Percentiles rank a stretch among this genome's conserved stretches.
Evolutionary conservation across 805 yeast genomes (phyloP).

Genomic region (Candida insectalens): DNA sequence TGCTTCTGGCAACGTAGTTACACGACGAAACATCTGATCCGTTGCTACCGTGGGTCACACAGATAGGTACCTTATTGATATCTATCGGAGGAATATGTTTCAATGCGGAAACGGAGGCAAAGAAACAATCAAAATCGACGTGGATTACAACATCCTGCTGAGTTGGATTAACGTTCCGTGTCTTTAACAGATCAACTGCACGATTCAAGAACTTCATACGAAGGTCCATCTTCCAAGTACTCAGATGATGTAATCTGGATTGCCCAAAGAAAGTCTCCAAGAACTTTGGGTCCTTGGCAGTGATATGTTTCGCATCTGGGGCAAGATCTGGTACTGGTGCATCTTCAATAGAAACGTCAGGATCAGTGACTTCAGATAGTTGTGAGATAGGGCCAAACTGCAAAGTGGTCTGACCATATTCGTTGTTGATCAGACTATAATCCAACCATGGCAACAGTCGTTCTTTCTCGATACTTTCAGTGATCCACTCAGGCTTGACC

Average conservation of each 20-base stretch:
- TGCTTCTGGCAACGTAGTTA: conserved; percentile 75
- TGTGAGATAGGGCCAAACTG: conserved; percentile 12
- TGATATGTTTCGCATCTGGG: conserved; percentile 21
- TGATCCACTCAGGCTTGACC: conserved; percentile 76
- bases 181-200: conserved; percentile 25
- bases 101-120: conserved; percentile 75
- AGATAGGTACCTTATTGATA: conserved; percentile 41
- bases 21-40: conserved; percentile 85
- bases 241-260: conserved; percentile 81
- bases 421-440: conserved; percentile 42
- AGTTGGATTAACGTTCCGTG: conserved; percentile 3
- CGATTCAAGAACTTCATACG: conserved; percentile 46
- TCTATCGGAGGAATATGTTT: conserved; percentile 40
- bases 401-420: conserved; percentile 44
- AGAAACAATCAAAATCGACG: conserved; percentile 90
- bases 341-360: conserved; percentile 6
- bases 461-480: conserved; percentile 44
- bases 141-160: conserved; percentile 43
- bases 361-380: conserved; percentile 6
- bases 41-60: conserved; percentile 50
- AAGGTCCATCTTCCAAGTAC: conserved; percentile 76
- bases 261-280: conserved; percentile 61
- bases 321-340: conserved; percentile 1
- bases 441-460: conserved; percentile 60
- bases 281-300: conserved; percentile 73